A percentile compares a stretch with the other conserved stretches of the same genome.
These are phyloP conservation scores for Kalmusia sp. DNA, from an alignment of 2,329 filamentous ascomycete genomes.

Conservation along the genomic window DNA sequence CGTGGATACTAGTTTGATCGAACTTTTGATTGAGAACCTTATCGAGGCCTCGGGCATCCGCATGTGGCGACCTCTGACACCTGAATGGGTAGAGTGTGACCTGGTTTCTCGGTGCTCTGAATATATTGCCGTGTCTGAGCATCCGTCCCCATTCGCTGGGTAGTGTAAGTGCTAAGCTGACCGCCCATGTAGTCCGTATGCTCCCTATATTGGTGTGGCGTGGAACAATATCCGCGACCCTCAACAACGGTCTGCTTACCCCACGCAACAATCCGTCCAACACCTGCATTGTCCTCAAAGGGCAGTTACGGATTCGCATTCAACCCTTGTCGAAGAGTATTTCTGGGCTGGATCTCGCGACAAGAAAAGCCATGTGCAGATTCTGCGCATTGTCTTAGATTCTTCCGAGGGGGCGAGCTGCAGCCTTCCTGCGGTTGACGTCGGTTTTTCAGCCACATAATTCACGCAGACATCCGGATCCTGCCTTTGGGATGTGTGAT, in stretches of 20 bases:
- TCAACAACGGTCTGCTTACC: neutral
- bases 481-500: neutral
- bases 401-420: slow-evolving; percentile 7
- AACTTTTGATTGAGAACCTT: slow-evolving; percentile 6
- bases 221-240: neutral
- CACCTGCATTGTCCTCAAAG: neutral
- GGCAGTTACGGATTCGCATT: slow-evolving; percentile 4
- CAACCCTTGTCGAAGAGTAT: neutral
- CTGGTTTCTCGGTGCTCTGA: slow-evolving; percentile 1
- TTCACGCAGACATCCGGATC: slow-evolving; percentile 3
- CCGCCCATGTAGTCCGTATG: slow-evolving; percentile 1
- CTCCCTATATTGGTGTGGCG: neutral
- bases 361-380: slow-evolving; percentile 16
- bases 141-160: neutral
- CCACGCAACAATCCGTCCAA: slow-evolving; percentile 3
- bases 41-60: slow-evolving; percentile 10
- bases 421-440: slow-evolving; percentile 4
- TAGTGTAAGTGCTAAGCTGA: slow-evolving; percentile 1
- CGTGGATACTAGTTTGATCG: neutral
- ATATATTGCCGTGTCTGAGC: slow-evolving; percentile 9
- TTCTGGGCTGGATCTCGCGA: slow-evolving; percentile 10
- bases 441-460: slow-evolving; percentile 13
- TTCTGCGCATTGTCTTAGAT: slow-evolving; percentile 12
- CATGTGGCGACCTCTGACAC: slow-evolving; percentile 12
- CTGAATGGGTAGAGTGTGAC: neutral